These are phyloP conservation scores for Collybiopsis luxurians DNA, from an alignment of 768 basidiomycete genomes.

Conservation along the genomic window DNA sequence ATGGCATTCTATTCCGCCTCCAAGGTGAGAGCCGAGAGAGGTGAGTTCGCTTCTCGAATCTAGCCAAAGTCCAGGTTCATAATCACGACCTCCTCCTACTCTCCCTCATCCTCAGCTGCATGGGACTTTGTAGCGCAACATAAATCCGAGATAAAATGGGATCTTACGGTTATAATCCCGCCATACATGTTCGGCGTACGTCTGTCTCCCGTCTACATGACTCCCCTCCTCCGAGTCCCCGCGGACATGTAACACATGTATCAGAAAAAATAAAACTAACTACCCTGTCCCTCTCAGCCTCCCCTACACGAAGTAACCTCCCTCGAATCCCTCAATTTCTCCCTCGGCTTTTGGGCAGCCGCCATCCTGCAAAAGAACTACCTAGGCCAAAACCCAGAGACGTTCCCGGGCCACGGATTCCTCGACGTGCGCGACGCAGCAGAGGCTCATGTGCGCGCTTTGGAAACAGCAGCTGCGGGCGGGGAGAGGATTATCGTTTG, in stretches of 20 bases:
- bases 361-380: background rate
- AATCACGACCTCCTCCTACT: too few relatives aligned
- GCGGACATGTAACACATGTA: too few relatives aligned
- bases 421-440: constrained; percentile 44
- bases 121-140: constrained; percentile 39
- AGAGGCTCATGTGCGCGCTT: constrained; percentile 41
- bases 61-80: too few relatives aligned
- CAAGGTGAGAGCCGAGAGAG: constrained; percentile 49
- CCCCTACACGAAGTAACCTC: constrained; percentile 4
- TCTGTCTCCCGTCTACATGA: background rate
- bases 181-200: constrained; percentile 41
- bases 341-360: background rate
- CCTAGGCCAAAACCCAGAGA: background rate
- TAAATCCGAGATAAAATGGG: constrained; percentile 43
- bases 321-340: background rate
- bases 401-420: constrained; percentile 18
- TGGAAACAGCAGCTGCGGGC: constrained; percentile 39
- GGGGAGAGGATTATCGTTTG: constrained; percentile 44
- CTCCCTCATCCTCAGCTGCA: constrained; percentile 27
- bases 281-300: background rate
- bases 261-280: too few relatives aligned
- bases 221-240: too few relatives aligned
- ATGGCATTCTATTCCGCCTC: constrained; percentile 39
- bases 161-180: constrained; percentile 50
- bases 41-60: constrained; percentile 19